Evolutionary conservation across 805 yeast species (phyloP).

Genomic region (Pichia deserticola): DNA sequence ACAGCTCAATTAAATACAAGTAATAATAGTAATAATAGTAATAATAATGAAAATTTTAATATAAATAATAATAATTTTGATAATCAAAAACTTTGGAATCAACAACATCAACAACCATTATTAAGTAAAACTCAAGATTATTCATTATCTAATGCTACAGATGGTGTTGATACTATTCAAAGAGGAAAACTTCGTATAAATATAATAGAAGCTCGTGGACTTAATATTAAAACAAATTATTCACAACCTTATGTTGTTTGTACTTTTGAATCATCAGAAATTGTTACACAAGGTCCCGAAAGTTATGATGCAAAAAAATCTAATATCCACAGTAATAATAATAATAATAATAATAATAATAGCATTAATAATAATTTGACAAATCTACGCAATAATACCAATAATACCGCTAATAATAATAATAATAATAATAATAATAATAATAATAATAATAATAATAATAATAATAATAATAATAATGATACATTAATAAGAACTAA

Average conservation of each 20-base stretch:
- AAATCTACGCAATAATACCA: too few relatives aligned
- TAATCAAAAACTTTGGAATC: background rate
- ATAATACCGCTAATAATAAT: too few relatives aligned
- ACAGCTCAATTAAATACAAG: conserved; percentile 14
- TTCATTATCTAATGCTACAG: conserved; percentile 12
- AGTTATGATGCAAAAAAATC: conserved; percentile 29
- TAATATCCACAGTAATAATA: conserved; percentile 12
- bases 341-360: background rate
- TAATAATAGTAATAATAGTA: background rate
- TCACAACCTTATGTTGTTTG: conserved; percentile 86
- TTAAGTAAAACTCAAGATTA: conserved; percentile 22
- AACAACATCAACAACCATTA: conserved; percentile 8
- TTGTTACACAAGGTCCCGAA: conserved; percentile 75
- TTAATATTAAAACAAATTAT: conserved; percentile 44
- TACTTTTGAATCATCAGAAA: conserved; percentile 86
- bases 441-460: too few relatives aligned
- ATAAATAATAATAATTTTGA: conserved; percentile 1
- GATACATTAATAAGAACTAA: background rate
- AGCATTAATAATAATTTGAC: background rate
- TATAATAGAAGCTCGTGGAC: conserved; percentile 71
- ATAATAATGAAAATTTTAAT: background rate
- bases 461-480: too few relatives aligned
- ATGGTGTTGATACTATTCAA: conserved; percentile 36
- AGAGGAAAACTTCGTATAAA: conserved; percentile 78
- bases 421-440: too few relatives aligned